These are phyloP conservation scores for Mollisiaceae sp. DNA, from an alignment of 2,329 filamentous ascomycete species.

Conservation along the genomic window DNA sequence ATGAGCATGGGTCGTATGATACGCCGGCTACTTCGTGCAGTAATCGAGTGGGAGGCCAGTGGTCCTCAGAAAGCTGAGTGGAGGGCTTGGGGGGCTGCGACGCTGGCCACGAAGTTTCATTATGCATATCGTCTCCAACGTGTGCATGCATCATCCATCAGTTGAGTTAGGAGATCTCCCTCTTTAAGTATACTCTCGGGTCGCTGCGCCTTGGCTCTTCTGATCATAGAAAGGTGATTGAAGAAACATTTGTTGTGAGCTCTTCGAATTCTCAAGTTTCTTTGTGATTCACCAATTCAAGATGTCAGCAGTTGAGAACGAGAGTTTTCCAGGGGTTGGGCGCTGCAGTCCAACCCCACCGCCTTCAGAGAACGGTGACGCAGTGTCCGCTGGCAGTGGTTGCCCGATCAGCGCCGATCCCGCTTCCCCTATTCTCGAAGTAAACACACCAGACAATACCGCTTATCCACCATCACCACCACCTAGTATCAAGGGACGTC, in stretches of 20 bases:
- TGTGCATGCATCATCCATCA: constrained; percentile 22
- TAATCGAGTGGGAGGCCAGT: constrained; percentile 11
- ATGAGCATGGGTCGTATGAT: constrained; percentile 30
- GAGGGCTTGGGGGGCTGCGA: constrained; percentile 25
- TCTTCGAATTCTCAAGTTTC: neutral
- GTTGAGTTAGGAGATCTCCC: constrained; percentile 7
- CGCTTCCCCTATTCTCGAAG: constrained; percentile 20
- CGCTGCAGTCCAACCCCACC: constrained; percentile 9
- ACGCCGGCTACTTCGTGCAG: constrained; percentile 28
- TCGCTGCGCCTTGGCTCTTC: constrained; percentile 10
- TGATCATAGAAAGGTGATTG: constrained; percentile 8
- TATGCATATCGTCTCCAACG: constrained; percentile 25
- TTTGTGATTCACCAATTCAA: neutral
- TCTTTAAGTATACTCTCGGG: constrained; percentile 20
- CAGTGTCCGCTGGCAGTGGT: constrained; percentile 13
- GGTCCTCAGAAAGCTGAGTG: constrained; percentile 17
- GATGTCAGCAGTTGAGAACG: neutral
- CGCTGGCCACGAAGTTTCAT: constrained; percentile 30
- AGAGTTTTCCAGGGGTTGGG: constrained; percentile 10
- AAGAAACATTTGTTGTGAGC: neutral
- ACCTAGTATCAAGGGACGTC: constrained; percentile 31
- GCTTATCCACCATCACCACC: constrained; percentile 31
- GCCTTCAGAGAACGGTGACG: constrained; percentile 11
- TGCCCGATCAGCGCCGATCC: constrained; percentile 20
- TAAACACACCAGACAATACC: constrained; percentile 23